phyloP scores from a whole-genome alignment of 2,329 filamentous ascomycete species.

The Ophiostoma perfectum region DNA sequence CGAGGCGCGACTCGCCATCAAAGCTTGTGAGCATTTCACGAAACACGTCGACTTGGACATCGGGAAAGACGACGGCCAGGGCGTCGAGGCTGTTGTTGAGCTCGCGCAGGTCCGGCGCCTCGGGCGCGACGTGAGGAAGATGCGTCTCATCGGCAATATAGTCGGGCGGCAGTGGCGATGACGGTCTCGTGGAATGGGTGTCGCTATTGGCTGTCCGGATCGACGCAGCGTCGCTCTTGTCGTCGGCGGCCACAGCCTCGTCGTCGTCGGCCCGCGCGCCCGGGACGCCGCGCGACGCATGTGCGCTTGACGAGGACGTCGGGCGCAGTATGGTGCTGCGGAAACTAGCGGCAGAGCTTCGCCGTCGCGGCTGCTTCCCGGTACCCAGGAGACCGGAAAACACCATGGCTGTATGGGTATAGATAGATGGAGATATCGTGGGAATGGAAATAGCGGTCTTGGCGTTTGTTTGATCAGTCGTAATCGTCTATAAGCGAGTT shows the following conservation, averaged over 20 bases:
- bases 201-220: conserved; percentile 10
- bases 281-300: background rate
- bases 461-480: background rate
- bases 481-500: background rate
- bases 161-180: conserved; percentile 30
- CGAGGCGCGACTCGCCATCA: conserved; percentile 68
- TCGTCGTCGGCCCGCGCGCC: conserved; percentile 12
- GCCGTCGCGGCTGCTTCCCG: conserved; percentile 16
- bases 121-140: conserved; percentile 43
- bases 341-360: conserved; percentile 34
- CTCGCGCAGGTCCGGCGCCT: conserved; percentile 59
- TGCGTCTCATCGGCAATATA: conserved; percentile 55
- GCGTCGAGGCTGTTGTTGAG: conserved; percentile 65
- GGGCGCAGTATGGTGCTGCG: conserved; percentile 26
- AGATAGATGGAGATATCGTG: background rate
- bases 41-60: conserved; percentile 77
- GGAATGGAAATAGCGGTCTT: background rate
- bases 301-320: conserved; percentile 18
- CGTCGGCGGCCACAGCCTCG: background rate
- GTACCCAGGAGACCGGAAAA: conserved; percentile 18
- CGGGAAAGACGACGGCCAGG: conserved; percentile 68
- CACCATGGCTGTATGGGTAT: conserved; percentile 16
- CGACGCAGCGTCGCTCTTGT: conserved; percentile 16
- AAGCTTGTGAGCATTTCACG: conserved; percentile 73
- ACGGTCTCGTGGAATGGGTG: background rate